Base-by-base conservation (phyloP, 768 basidiomycete species). In the Termitomyces sp. region DNA sequence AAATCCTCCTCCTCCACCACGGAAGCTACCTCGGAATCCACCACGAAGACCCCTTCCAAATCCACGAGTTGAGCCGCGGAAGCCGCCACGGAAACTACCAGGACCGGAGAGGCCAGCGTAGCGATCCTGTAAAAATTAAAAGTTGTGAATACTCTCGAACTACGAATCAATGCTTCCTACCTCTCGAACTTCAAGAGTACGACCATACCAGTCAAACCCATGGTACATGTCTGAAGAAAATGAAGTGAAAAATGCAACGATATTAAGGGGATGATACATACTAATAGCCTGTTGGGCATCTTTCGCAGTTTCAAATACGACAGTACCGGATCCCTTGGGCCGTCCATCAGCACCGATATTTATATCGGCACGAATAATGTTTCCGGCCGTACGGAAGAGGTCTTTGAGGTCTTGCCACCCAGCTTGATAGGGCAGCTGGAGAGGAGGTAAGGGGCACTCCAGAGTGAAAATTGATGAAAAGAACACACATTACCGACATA, bases 391-490 rank as follows among this genome's bases (percentile, higher is more conserved):
- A 56, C 96, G 87, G 87, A 98, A 98, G 29, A 98, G 77, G 71
- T 98, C 96, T 68, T 98, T 98, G 56, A 98, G 76, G 70, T 98
- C 96, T 70, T 99, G 96, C 96, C 96, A 99, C 31, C 93, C 93
- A n/a, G 94, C 94, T 75, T 95, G 93, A 68, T 92, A 93, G 2
- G 94, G 95, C 29, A 98, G 75, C 95, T 98, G 62, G 5, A 55
- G 36, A 45, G 4, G 63, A 51, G 59, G 45, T 56, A 10, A 58
- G 18, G 45, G 42, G 16, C n/a, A 22, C 4, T 20, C 13, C 5
- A 26, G 44, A 24, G 48, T 28, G 2, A 16, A 13, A 53, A 31
- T 26, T 36, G 29, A 24, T 41, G 22, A n/a, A 18, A 26, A 51
- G 48, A 36, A 20, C 29, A 66, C 65, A 94, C 94, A 69, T 94